Percentiles rank a stretch among this genome's conserved stretches.
Conservation (phyloP, 345 rosid genomes). For the Trapa incisa region DNA sequence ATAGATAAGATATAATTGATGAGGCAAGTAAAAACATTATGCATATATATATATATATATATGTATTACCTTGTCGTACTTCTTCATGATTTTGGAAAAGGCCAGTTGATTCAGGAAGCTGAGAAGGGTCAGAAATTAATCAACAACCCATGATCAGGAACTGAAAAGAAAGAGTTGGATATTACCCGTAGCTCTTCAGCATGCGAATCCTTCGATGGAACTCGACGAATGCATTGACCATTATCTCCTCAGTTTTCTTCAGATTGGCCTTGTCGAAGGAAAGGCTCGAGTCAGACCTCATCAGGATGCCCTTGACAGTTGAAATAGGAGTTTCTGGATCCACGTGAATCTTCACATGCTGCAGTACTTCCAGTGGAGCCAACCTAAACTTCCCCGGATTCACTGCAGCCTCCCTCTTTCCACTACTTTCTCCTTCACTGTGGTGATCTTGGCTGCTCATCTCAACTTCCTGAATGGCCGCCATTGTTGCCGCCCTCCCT, state of each 20-base stretch:
- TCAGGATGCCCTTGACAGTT: neutral
- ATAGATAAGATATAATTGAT: neutral
- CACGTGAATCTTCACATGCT: conserved; percentile 36
- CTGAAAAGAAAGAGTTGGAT: neutral
- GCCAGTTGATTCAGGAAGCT: conserved; percentile 73
- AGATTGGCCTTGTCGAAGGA: conserved; percentile 29
- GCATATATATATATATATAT: neutral
- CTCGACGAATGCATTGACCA: conserved; percentile 34
- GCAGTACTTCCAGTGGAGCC: conserved; percentile 28
- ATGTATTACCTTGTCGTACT: conserved; percentile 60
- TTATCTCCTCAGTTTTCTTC: conserved; percentile 32
- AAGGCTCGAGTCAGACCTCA: conserved; percentile 12
- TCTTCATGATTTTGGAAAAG: conserved; percentile 74
- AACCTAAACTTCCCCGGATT: conserved; percentile 11
- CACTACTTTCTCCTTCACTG: neutral
- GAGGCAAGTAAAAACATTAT: neutral
- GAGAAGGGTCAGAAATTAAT: conserved; percentile 1
- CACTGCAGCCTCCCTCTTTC: neutral
- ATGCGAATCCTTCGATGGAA: conserved; percentile 49
- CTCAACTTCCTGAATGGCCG: conserved; percentile 23
- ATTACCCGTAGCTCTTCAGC: conserved; percentile 49
- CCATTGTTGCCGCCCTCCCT: conserved; percentile 7
- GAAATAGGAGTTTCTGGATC: conserved; percentile 34
- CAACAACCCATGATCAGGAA: neutral
- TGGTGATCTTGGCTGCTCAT: conserved; percentile 11